A percentile compares a stretch with the other conserved stretches of the same genome.
These are phyloP conservation scores for Poronia punctata DNA, from an alignment of 495 filamentous ascomycete genomes.

Conservation along the genomic window DNA sequence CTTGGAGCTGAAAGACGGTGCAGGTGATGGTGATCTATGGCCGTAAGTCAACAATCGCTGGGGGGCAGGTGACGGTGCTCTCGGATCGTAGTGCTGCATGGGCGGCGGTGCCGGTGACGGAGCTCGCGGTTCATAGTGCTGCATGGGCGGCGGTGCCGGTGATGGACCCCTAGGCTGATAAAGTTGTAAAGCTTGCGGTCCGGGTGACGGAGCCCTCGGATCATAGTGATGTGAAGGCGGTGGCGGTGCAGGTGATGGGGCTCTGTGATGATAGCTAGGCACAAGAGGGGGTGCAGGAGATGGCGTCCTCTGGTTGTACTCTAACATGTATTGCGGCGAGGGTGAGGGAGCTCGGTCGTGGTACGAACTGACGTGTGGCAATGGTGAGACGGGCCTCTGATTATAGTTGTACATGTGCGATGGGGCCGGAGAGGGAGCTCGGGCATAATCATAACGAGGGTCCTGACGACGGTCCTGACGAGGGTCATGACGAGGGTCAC, in stretches of 20 bases:
- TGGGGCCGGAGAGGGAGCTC: constrained; percentile 51
- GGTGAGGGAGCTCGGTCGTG: constrained; percentile 9
- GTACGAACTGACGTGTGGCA: constrained; percentile 32
- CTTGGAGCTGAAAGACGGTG: constrained; percentile 33
- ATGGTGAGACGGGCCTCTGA: constrained; percentile 37
- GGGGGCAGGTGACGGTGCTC: constrained; percentile 28
- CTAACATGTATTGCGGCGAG: constrained; percentile 2
- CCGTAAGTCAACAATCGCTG: constrained; percentile 23
- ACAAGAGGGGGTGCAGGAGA: constrained; percentile 34
- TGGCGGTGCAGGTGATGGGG: constrained; percentile 47
- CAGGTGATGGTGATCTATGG: constrained; percentile 30
- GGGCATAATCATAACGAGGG: constrained; percentile 33
- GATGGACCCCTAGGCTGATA: constrained; percentile 19
- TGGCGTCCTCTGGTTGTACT: neutral
- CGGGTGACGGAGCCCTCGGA: constrained; percentile 31
- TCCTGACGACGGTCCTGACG: constrained; percentile 54
- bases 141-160: constrained; percentile 20
- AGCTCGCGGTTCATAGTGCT: constrained; percentile 11
- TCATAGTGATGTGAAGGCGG: constrained; percentile 20
- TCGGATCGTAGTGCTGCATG: constrained; percentile 16
- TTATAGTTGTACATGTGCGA: constrained; percentile 12
- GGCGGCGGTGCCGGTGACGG: constrained; percentile 20
- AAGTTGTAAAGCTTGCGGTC: constrained; percentile 17
- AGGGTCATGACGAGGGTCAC: constrained; percentile 31
- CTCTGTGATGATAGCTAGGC: constrained; percentile 38